Evolutionary conservation across 2,329 filamentous ascomycete species (phyloP).

Genomic region (Penicillium griseofulvum): DNA sequence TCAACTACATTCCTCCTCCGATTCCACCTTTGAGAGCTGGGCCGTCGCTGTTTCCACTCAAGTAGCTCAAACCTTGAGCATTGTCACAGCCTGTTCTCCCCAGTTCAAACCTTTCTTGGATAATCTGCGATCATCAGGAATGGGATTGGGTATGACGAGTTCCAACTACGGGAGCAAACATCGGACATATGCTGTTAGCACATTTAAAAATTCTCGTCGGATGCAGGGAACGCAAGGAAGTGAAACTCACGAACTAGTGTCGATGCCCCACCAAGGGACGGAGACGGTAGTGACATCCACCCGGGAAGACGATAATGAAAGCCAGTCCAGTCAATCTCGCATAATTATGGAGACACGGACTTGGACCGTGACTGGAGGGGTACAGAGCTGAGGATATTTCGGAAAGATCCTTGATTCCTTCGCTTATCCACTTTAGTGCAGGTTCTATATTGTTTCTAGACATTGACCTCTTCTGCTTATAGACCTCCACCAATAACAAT

Average conservation of each 20-base stretch:
- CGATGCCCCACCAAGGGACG: slow-evolving; percentile 5
- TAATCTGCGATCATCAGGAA: slow-evolving; percentile 29
- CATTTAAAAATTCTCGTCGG: slow-evolving; percentile 10
- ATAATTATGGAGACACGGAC: slow-evolving; percentile 30
- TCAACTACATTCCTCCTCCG: slow-evolving; percentile 6
- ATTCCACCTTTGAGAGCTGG: slow-evolving; percentile 25
- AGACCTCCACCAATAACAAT: not conserved
- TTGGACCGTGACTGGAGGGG: slow-evolving; percentile 21
- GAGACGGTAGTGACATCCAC: slow-evolving; percentile 15
- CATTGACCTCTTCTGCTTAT: not conserved
- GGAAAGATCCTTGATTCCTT: not conserved
- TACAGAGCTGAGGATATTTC: not conserved
- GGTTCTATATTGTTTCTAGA: not conserved
- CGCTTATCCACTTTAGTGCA: not conserved
- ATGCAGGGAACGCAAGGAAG: slow-evolving; percentile 4
- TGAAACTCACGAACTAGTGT: slow-evolving; percentile 16
- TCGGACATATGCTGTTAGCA: slow-evolving; percentile 14
- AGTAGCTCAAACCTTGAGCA: slow-evolving; percentile 25
- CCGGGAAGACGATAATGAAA: slow-evolving; percentile 24
- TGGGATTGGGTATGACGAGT: slow-evolving; percentile 22
- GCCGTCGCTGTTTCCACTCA: slow-evolving; percentile 16
- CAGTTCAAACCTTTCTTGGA: slow-evolving; percentile 35
- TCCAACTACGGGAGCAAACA: slow-evolving; percentile 14
- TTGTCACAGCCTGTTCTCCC: slow-evolving; percentile 30
- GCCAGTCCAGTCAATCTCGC: slow-evolving; percentile 25